phyloP scores from a whole-genome alignment of 2,329 filamentous ascomycete genomes.

The Monosporascus cannonballus region DNA sequence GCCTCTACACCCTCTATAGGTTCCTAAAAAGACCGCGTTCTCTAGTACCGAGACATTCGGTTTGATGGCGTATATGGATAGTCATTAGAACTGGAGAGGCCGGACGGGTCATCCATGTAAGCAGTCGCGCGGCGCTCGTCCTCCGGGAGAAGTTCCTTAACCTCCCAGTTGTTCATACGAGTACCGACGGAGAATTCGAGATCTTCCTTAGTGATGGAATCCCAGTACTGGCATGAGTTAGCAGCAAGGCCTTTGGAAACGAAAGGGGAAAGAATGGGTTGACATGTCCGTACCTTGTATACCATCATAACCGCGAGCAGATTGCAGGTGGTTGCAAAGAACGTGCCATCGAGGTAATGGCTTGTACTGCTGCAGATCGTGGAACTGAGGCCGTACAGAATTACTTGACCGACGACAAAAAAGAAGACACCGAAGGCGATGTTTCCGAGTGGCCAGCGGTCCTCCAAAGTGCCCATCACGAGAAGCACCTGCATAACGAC shows the following conservation, averaged over 20 bases:
- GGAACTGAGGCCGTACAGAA: slow-evolving; percentile 84
- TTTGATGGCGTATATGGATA: slow-evolving; percentile 41
- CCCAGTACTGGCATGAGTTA: slow-evolving; percentile 72
- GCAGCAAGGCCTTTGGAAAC: slow-evolving; percentile 10
- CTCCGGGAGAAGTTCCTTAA: slow-evolving; percentile 82
- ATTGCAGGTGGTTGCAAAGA: slow-evolving; percentile 92
- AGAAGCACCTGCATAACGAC: slow-evolving; percentile 81
- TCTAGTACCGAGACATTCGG: slow-evolving; percentile 27
- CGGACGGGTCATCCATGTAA: slow-evolving; percentile 63
- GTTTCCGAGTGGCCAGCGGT: slow-evolving; percentile 91
- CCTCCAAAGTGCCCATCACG: slow-evolving; percentile 83
- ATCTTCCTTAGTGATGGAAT: slow-evolving; percentile 97
- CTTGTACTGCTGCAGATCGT: slow-evolving; percentile 77
- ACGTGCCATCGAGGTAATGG: slow-evolving; percentile 91
- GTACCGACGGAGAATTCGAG: slow-evolving; percentile 96
- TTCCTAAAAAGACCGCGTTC: neutral
- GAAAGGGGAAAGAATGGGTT: neutral
- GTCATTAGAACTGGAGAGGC: slow-evolving; percentile 40
- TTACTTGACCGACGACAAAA: slow-evolving; percentile 85
- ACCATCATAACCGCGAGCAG: slow-evolving; percentile 98
- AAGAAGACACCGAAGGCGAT: slow-evolving; percentile 88
- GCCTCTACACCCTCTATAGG: too few relatives aligned
- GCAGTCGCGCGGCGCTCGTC: slow-evolving; percentile 70
- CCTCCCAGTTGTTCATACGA: slow-evolving; percentile 95
- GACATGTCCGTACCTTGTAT: slow-evolving; percentile 66